Evolutionary conservation across 2,329 filamentous ascomycete genomes (phyloP).

Genomic region (Endocalyx cinctus): DNA sequence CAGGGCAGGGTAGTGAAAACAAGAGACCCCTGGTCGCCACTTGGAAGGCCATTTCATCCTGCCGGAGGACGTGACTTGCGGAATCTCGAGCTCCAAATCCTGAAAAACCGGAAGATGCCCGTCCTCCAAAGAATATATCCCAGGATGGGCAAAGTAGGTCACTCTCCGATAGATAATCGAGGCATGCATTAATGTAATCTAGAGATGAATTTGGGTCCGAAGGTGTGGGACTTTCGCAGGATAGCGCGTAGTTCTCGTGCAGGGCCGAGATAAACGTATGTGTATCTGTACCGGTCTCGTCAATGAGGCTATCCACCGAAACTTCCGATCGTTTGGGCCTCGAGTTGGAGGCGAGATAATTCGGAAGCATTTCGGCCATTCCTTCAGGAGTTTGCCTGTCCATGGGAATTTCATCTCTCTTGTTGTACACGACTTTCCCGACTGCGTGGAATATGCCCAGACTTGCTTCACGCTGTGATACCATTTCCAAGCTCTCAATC

Average conservation of each 20-base stretch:
- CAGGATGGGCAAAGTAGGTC: constrained; percentile 77
- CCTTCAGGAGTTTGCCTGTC: constrained; percentile 28
- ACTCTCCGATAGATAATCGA: constrained; percentile 80
- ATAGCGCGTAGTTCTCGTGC: constrained; percentile 89
- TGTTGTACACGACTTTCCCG: constrained; percentile 95
- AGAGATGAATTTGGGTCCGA: constrained; percentile 57
- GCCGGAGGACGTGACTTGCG: constrained; percentile 70
- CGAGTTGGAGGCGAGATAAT: constrained; percentile 51
- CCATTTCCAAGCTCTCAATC: constrained; percentile 69
- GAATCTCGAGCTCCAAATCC: constrained; percentile 49
- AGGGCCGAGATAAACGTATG: constrained; percentile 85
- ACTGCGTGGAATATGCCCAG: constrained; percentile 95
- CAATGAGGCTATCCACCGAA: constrained; percentile 70
- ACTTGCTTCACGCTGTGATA: constrained; percentile 83
- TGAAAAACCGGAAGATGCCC: constrained; percentile 41
- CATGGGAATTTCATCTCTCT: constrained; percentile 58
- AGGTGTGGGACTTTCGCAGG: constrained; percentile 59
- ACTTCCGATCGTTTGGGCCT: constrained; percentile 63
- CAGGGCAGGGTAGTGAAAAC: constrained; percentile 79
- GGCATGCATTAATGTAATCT: constrained; percentile 78
- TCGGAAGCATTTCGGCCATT: constrained; percentile 52
- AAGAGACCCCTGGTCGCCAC: constrained; percentile 81
- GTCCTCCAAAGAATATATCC: constrained; percentile 61
- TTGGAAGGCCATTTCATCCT: constrained; percentile 93
- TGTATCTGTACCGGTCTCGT: constrained; percentile 89